Percentiles rank a stretch among this genome's conserved stretches.
Conservation (phyloP, 2,329 filamentous ascomycete genomes). For the Fonsecaea erecta region DNA sequence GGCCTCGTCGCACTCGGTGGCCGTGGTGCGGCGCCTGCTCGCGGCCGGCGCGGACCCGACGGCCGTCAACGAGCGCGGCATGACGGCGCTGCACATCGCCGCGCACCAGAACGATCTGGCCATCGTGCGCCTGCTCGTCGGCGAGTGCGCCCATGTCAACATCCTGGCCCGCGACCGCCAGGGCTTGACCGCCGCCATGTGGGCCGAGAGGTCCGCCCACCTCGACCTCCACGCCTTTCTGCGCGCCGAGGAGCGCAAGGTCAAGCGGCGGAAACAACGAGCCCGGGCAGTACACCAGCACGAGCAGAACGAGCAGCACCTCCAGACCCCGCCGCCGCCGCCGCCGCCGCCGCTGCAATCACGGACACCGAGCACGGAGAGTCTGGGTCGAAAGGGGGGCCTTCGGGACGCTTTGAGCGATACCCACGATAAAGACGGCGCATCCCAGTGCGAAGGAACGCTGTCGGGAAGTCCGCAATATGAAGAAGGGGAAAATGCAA, state of each 20-base stretch:
- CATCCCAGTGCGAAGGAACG: not conserved
- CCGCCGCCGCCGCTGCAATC: no score
- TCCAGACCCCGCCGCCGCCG: no score
- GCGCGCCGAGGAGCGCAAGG: conserved; percentile 23
- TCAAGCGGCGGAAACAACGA: conserved; percentile 14
- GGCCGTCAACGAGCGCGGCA: conserved; percentile 41
- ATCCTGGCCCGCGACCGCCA: conserved; percentile 39
- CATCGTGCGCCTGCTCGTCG: conserved; percentile 44
- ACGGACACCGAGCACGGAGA: not conserved
- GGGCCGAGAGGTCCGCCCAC: conserved; percentile 34
- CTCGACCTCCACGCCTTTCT: conserved; percentile 32
- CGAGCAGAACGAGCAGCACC: no score
- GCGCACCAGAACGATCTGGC: conserved; percentile 46
- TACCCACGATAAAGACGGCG: not conserved
- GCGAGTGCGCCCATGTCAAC: conserved; percentile 42
- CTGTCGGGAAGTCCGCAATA: not conserved
- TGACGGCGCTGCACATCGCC: conserved; percentile 50
- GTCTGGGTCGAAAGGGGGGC: not conserved
- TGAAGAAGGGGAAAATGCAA: not conserved
- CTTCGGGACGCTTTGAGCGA: not conserved
- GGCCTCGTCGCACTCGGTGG: conserved; percentile 27
- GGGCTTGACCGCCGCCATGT: conserved; percentile 30
- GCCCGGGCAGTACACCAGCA: no score
- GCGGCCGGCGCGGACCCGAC: conserved; percentile 46
- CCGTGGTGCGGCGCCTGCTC: conserved; percentile 41